phyloP scores from a whole-genome alignment of 1,139 yeast species.

The Candida tropicalis region DNA sequence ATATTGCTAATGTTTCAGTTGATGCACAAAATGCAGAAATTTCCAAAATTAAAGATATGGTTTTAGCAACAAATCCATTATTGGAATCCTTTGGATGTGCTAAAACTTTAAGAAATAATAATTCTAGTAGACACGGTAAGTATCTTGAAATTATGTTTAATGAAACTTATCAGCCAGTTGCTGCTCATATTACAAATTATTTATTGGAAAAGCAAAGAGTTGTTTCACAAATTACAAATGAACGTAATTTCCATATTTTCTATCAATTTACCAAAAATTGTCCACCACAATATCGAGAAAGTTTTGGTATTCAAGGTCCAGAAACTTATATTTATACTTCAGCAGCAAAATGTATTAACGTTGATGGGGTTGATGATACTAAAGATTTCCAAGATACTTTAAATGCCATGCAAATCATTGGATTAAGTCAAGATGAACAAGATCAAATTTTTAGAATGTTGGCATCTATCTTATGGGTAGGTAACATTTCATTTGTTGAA shows the following conservation, averaged over 20 bases:
- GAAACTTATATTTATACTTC: conserved; percentile 91
- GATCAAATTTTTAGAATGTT: conserved; percentile 86
- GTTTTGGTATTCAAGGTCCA: conserved; percentile 88
- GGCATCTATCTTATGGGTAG: conserved; percentile 91
- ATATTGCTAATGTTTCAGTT: conserved; percentile 80
- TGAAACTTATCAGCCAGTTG: conserved; percentile 77
- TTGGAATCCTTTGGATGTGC: conserved; percentile 99
- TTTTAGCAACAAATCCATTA: conserved; percentile 94
- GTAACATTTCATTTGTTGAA: conserved; percentile 84
- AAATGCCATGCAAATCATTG: conserved; percentile 85
- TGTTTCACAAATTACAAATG: conserved; percentile 88
- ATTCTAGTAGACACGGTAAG: conserved; percentile 97
- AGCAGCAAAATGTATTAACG: conserved; percentile 81
- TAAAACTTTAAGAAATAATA: conserved; percentile 92
- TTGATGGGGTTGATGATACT: conserved; percentile 82
- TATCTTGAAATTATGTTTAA: conserved; percentile 91
- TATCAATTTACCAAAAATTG: conserved; percentile 96
- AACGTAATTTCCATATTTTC: conserved; percentile 95
- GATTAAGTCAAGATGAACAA: conserved; percentile 78
- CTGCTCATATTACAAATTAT: conserved; percentile 95
- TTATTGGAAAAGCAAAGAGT: conserved; percentile 93
- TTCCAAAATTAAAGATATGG: conserved; percentile 93
- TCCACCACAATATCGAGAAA: conserved; percentile 78
- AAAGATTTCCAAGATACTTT: conserved; percentile 80
- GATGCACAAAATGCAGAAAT: conserved; percentile 54